Percentiles rank a stretch among this genome's conserved stretches.
Conservation (phyloP, 2,329 filamentous ascomycete genomes). For the Daldinia sp. region DNA sequence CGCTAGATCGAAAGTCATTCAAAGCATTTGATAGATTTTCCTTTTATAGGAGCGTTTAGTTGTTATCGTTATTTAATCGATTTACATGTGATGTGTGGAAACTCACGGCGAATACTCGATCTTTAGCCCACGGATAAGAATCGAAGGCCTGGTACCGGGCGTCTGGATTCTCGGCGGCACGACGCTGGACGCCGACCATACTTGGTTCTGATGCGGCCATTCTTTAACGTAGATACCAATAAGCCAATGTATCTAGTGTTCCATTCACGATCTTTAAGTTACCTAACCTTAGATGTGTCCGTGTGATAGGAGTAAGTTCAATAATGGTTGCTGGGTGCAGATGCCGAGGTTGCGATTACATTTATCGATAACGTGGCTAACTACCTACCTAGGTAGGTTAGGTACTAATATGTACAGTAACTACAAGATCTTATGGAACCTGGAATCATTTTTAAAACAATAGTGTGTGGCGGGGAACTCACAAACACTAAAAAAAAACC, state of each 20-base stretch:
- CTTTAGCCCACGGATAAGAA: conserved; percentile 45
- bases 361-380: conserved; percentile 11
- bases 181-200: conserved; percentile 39
- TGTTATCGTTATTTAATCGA: conserved; percentile 1
- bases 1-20: conserved; percentile 16
- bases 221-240: too few species aligned
- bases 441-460: too few species aligned
- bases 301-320: too few species aligned
- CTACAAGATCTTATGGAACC: too few species aligned
- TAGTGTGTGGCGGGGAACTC: background rate
- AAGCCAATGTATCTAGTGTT: too few species aligned
- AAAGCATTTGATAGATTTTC: conserved; percentile 37
- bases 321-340: background rate
- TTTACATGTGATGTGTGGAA: background rate
- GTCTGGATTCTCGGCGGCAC: conserved; percentile 41
- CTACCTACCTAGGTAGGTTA: too few species aligned
- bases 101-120: conserved; percentile 44
- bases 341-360: conserved; percentile 14
- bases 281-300: too few species aligned
- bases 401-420: too few species aligned
- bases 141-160: conserved; percentile 44
- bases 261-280: too few species aligned
- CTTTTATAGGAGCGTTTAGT: conserved; percentile 23
- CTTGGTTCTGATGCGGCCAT: conserved; percentile 35
- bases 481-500: too few species aligned